Evolutionary conservation across 2,329 filamentous ascomycete genomes (phyloP).

Genomic region (Calonectria montana): DNA sequence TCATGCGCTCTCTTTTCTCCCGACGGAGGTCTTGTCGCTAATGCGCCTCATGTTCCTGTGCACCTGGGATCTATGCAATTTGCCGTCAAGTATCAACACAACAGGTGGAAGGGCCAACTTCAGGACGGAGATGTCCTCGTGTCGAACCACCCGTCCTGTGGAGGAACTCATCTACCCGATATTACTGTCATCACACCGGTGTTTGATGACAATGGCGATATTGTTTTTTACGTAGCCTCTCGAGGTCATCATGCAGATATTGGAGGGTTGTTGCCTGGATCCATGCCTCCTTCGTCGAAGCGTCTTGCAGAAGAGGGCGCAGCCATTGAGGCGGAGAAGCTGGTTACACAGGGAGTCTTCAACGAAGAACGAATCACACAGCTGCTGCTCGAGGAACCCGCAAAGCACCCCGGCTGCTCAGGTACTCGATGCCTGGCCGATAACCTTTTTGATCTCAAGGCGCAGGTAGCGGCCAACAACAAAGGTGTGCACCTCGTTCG

Average conservation of each 20-base stretch:
- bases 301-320: slow-evolving; percentile 74
- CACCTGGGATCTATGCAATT: slow-evolving; percentile 85
- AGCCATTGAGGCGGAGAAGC: slow-evolving; percentile 73
- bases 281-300: slow-evolving; percentile 82
- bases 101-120: slow-evolving; percentile 70
- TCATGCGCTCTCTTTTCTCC: slow-evolving; percentile 83
- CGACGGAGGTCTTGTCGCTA: slow-evolving; percentile 79
- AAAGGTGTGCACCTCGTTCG: slow-evolving; percentile 83
- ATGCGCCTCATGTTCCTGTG: slow-evolving; percentile 80
- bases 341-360: slow-evolving; percentile 82
- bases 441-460: slow-evolving; percentile 88
- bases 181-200: slow-evolving; percentile 71
- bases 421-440: slow-evolving; percentile 84
- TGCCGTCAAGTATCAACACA: slow-evolving; percentile 75
- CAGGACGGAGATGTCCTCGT: slow-evolving; percentile 51
- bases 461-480: slow-evolving; percentile 87
- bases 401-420: slow-evolving; percentile 78
- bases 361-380: slow-evolving; percentile 81
- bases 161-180: slow-evolving; percentile 53
- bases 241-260: slow-evolving; percentile 57
- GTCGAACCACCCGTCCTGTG: slow-evolving; percentile 49
- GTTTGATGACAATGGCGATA: slow-evolving; percentile 48
- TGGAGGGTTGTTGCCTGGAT: slow-evolving; percentile 83
- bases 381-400: slow-evolving; percentile 78
- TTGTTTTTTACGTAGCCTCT: slow-evolving; percentile 45